Percentiles rank a stretch among this genome's conserved stretches.
These are phyloP conservation scores for Paramecium caudatum DNA, from an alignment of 73 alveolate genomes.

Conservation along the genomic window DNA sequence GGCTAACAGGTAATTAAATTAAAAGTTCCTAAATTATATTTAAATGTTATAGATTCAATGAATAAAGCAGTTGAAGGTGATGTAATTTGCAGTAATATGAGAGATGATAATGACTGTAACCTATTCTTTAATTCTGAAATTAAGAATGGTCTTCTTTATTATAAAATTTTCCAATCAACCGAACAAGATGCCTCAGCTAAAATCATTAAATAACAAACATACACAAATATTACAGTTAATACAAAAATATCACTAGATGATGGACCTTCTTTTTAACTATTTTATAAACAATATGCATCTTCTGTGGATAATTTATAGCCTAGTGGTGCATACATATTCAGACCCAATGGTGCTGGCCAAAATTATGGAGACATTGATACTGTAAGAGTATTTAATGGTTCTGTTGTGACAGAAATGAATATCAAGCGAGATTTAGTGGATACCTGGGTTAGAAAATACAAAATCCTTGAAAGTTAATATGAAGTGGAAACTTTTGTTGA, in stretches of 20 bases:
- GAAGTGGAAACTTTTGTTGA: slow-evolving; percentile 64
- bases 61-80: slow-evolving; percentile 5
- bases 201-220: neutral
- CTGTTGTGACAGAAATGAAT: slow-evolving; percentile 25
- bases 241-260: slow-evolving; percentile 21
- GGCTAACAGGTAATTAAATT: slow-evolving; percentile 26
- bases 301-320: neutral
- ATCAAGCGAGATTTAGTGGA: neutral
- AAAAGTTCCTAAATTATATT: slow-evolving; percentile 41
- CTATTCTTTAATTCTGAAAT: slow-evolving; percentile 16
- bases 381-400: neutral
- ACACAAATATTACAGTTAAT: neutral
- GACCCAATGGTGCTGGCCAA: slow-evolving; percentile 22
- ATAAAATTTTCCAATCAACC: neutral
- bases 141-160: neutral
- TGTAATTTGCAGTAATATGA: slow-evolving; percentile 6
- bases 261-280: neutral
- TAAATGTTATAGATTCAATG: neutral
- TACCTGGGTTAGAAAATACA: slow-evolving; percentile 1
- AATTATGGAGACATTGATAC: neutral
- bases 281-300: slow-evolving; percentile 1
- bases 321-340: slow-evolving; percentile 63
- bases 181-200: neutral
- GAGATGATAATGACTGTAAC: slow-evolving; percentile 3
- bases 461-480: neutral